phyloP scores from a whole-genome alignment of 2,329 filamentous ascomycete genomes.

The Aspergillus udagawae region DNA sequence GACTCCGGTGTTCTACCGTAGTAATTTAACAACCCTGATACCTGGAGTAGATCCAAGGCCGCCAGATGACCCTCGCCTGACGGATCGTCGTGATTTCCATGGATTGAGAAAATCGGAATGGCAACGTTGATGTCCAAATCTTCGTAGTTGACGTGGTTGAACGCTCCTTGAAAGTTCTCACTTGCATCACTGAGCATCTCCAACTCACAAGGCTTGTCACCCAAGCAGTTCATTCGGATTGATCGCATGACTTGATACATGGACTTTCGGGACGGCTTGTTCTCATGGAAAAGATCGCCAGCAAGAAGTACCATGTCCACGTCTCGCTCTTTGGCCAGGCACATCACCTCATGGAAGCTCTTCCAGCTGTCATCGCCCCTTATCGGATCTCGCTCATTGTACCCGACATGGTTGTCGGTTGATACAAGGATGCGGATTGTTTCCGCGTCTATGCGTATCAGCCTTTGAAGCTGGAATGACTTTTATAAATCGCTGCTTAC shows the following conservation, averaged over 20 bases:
- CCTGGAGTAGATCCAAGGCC: conserved; percentile 84
- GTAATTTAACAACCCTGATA: conserved; percentile 90
- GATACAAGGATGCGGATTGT: conserved; percentile 92
- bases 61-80: conserved; percentile 93
- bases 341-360: conserved; percentile 93
- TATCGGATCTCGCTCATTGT: conserved; percentile 85
- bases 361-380: conserved; percentile 98
- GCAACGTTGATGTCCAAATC: conserved; percentile 95
- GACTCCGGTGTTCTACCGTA: conserved; percentile 88
- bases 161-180: conserved; percentile 83
- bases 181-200: conserved; percentile 92
- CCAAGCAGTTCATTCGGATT: conserved; percentile 86
- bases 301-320: conserved; percentile 97
- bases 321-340: conserved; percentile 76
- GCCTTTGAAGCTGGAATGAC: background rate
- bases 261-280: conserved; percentile 90
- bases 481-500: conserved; percentile 16
- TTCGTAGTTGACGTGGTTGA: conserved; percentile 95
- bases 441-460: conserved; percentile 54
- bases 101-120: conserved; percentile 96
- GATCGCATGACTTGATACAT: conserved; percentile 98
- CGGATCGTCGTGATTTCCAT: conserved; percentile 97
- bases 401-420: conserved; percentile 97
- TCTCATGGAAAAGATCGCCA: conserved; percentile 96
- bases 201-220: conserved; percentile 91